phyloP scores from a whole-genome alignment of 768 basidiomycete species.

The Kwoniella botswanensis region DNA sequence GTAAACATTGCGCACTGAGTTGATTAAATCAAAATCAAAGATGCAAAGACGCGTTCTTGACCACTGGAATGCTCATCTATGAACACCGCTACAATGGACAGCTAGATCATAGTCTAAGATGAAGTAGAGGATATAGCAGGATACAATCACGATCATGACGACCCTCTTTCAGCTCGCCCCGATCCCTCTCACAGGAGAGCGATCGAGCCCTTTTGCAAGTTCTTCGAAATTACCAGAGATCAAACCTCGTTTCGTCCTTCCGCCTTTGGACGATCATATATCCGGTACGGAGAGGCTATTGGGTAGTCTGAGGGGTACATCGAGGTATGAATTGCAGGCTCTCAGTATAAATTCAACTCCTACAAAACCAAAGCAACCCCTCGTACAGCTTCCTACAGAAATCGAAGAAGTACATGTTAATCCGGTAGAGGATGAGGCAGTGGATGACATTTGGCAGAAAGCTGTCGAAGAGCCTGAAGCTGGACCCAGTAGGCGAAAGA shows the following conservation, averaged over 20 bases:
- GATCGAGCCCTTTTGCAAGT: background rate
- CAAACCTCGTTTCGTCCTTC: constrained; percentile 32
- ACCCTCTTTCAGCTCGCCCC: constrained; percentile 15
- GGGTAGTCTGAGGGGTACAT: constrained; percentile 23
- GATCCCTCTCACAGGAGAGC: background rate
- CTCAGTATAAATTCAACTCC: background rate
- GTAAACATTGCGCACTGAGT: constrained; percentile 13
- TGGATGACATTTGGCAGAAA: constrained; percentile 10
- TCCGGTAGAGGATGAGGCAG: background rate
- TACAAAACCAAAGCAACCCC: background rate
- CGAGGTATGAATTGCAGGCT: constrained; percentile 17
- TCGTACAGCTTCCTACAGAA: background rate
- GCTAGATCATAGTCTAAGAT: background rate
- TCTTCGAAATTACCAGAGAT: constrained; percentile 3
- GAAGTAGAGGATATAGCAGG: constrained; percentile 2
- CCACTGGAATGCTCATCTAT: background rate
- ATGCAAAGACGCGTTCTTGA: background rate
- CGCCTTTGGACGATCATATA: constrained; percentile 35
- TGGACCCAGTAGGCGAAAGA: constrained; percentile 13
- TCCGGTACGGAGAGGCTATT: constrained; percentile 37
- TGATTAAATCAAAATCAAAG: constrained; percentile 1
- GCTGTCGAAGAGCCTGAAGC: constrained; percentile 11
- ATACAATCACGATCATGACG: background rate
- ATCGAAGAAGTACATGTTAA: background rate
- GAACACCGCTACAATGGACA: background rate